These are phyloP conservation scores for Neurospora sp. DNA, from an alignment of 495 filamentous ascomycete genomes.

Conservation along the genomic window DNA sequence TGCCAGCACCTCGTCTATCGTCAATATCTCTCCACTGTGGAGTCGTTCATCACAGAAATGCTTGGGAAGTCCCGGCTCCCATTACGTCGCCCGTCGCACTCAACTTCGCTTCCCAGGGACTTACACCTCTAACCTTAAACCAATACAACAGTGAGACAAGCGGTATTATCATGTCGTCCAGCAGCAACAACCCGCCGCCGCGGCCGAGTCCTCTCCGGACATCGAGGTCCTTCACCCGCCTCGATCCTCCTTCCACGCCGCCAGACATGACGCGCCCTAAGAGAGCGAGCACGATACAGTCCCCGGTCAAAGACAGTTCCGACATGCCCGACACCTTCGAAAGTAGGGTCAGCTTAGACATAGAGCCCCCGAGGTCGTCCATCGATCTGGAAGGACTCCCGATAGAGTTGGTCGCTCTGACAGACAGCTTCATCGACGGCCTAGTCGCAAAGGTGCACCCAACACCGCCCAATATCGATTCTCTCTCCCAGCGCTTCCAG, in stretches of 20 bases:
- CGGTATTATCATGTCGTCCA: conserved; percentile 16
- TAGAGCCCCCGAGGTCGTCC: conserved; percentile 44
- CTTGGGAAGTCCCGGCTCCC: background rate
- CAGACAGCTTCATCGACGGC: conserved; percentile 91
- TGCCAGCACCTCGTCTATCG: background rate
- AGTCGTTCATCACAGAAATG: background rate
- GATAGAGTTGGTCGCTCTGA: conserved; percentile 80
- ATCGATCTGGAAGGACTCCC: conserved; percentile 77
- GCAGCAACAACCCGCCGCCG: conserved; percentile 1
- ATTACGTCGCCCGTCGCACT: background rate
- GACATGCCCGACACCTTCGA: conserved; percentile 42
- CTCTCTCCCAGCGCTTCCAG: conserved; percentile 79
- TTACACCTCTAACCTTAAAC: background rate
- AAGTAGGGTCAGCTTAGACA: conserved; percentile 40
- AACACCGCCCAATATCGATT: conserved; percentile 72
- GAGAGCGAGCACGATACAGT: conserved; percentile 54
- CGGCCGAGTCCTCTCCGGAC: conserved; percentile 15
- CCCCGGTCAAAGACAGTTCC: conserved; percentile 19
- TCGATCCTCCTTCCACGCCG: conserved; percentile 8
- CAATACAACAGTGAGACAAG: background rate
- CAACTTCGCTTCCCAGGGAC: background rate
- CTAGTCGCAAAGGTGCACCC: conserved; percentile 79
- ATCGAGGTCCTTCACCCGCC: conserved; percentile 16
- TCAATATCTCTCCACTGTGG: background rate
- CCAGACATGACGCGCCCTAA: conserved; percentile 30